Conservation (phyloP, 2,329 filamentous ascomycete genomes). For the Pseudogymnoascus sp. region DNA sequence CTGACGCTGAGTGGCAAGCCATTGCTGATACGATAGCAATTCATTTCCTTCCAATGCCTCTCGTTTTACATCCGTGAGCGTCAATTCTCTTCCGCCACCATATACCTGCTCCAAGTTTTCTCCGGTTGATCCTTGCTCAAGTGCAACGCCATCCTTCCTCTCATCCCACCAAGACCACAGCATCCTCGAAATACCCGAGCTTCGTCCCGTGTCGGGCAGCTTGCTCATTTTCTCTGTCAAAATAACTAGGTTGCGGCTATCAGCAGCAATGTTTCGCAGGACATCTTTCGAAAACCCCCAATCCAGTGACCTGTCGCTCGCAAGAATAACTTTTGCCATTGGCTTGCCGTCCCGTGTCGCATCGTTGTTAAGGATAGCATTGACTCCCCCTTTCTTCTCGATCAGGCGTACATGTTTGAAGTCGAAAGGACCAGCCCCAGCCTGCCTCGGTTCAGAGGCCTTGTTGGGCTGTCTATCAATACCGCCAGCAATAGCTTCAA, state of each 20-base stretch:
- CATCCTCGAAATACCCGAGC: conserved; percentile 52
- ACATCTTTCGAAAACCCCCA: conserved; percentile 91
- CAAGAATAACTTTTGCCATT: conserved; percentile 69
- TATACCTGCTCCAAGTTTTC: conserved; percentile 60
- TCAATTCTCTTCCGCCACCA: conserved; percentile 54
- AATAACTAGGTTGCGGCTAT: conserved; percentile 75
- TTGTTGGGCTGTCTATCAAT: conserved; percentile 38
- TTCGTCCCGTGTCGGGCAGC: conserved; percentile 25
- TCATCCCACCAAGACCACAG: conserved; percentile 78
- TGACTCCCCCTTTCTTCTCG: conserved; percentile 73
- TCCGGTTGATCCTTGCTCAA: conserved; percentile 45
- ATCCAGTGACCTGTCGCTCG: conserved; percentile 81
- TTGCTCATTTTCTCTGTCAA: conserved; percentile 66
- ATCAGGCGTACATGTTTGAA: conserved; percentile 79
- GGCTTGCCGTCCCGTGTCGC: conserved; percentile 34
- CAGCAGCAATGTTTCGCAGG: conserved; percentile 64
- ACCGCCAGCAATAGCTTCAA: conserved; percentile 56
- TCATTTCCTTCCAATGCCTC: conserved; percentile 68
- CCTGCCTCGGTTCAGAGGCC: conserved; percentile 39
- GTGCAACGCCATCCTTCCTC: conserved; percentile 52
- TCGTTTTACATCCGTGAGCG: conserved; percentile 53
- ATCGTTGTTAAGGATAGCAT: conserved; percentile 52
- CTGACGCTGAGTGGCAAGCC: conserved; percentile 79
- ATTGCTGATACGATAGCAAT: conserved; percentile 78
- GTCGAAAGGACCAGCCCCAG: conserved; percentile 67